Evolutionary conservation across 139 green algal genomes (phyloP).

Genomic region (Micromonas commoda): DNA sequence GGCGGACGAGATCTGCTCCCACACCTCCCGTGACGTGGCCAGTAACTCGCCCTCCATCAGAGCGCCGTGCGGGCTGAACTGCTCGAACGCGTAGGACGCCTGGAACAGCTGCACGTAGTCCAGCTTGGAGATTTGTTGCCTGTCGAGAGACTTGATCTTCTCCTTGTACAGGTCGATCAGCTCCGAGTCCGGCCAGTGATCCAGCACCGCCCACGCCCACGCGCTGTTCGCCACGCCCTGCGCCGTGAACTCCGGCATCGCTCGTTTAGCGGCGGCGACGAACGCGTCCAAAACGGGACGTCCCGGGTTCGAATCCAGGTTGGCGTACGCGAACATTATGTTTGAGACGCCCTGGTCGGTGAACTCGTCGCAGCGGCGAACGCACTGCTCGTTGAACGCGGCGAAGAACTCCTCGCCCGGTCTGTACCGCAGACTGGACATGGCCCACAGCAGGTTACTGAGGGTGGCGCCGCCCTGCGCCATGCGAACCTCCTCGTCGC

Average conservation of each 20-base stretch:
- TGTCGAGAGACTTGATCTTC: constrained; percentile 4
- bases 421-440: constrained; percentile 8
- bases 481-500: background rate
- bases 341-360: constrained; percentile 30
- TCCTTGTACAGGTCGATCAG: constrained; percentile 19
- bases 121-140: background rate
- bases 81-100: constrained; percentile 25
- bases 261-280: background rate
- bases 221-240: constrained; percentile 29
- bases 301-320: constrained; percentile 35
- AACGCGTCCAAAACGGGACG: background rate
- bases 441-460: constrained; percentile 18
- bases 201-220: constrained; percentile 45
- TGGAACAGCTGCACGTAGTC: constrained; percentile 45
- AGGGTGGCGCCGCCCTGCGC: background rate
- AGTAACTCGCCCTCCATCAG: constrained; percentile 37
- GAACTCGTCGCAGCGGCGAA: constrained; percentile 22
- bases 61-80: background rate
- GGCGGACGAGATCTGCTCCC: constrained; percentile 14
- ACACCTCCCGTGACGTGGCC: constrained; percentile 28
- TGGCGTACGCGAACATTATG: constrained; percentile 40
- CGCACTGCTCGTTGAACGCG: background rate
- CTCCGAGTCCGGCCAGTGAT: constrained; percentile 26
- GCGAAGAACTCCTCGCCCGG: background rate
- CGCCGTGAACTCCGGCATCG: background rate